phyloP scores from a whole-genome alignment of 768 basidiomycete species.

The Lanmaoa rubissima region DNA sequence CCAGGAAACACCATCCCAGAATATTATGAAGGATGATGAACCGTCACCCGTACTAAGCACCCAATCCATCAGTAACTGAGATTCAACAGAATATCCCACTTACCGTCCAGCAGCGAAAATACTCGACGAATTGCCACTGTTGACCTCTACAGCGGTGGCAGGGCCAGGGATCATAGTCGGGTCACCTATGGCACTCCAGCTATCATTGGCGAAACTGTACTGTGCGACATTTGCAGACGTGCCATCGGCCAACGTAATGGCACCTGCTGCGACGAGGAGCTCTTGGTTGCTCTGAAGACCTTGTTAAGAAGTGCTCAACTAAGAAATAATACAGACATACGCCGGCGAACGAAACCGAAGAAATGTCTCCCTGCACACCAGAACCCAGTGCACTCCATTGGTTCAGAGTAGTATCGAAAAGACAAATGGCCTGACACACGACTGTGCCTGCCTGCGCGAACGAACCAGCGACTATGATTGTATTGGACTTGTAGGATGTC shows the following conservation, averaged over 20 bases:
- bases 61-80: neutral
- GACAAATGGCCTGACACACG: conserved; percentile 75
- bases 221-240: conserved; percentile 69
- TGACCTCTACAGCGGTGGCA: conserved; percentile 84
- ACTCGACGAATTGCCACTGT: conserved; percentile 75
- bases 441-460: conserved; percentile 78
- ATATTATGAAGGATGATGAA: conserved; percentile 66
- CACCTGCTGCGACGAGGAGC: conserved; percentile 75
- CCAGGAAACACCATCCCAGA: conserved; percentile 87
- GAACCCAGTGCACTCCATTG: conserved; percentile 81
- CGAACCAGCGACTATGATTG: conserved; percentile 82
- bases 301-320: conserved; percentile 4
- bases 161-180: conserved; percentile 76
- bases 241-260: conserved; percentile 63
- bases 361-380: conserved; percentile 80
- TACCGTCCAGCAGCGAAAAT: conserved; percentile 90
- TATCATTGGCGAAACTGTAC: conserved; percentile 67
- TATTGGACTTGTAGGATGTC: conserved; percentile 56
- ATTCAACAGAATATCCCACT: conserved; percentile 26
- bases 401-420: conserved; percentile 60
- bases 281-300: conserved; percentile 57
- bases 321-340: conserved; percentile 42
- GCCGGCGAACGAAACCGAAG: conserved; percentile 76
- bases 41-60: conserved; percentile 51
- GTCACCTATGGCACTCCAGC: conserved; percentile 71